Percentiles rank a stretch among this genome's conserved stretches.
phyloP scores from a whole-genome alignment of 2,329 filamentous ascomycete genomes.

The Hortaea sp. region DNA sequence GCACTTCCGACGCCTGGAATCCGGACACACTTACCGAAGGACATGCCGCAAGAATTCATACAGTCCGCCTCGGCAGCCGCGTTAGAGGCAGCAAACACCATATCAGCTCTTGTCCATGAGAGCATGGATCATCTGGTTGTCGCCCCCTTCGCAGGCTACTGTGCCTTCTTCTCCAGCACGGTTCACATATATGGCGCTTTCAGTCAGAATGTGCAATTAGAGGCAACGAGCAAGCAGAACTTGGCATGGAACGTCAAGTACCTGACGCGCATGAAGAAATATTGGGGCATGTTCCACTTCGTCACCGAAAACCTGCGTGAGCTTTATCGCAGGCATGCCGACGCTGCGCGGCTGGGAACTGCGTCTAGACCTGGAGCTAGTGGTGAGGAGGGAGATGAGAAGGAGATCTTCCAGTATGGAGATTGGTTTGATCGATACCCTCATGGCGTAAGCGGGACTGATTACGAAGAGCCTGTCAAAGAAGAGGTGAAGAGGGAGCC shows the following conservation, averaged over 20 bases:
- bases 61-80: constrained; percentile 65
- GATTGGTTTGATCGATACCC: constrained; percentile 97
- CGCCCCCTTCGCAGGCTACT: constrained; percentile 90
- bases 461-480: constrained; percentile 65
- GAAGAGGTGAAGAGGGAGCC: constrained; percentile 60
- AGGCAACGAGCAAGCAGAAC: constrained; percentile 71
- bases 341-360: constrained; percentile 60
- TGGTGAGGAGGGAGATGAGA: constrained; percentile 12
- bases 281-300: constrained; percentile 98
- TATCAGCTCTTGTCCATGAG: constrained; percentile 74
- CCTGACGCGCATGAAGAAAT: constrained; percentile 87
- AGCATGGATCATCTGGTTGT: constrained; percentile 70
- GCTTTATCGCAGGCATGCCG: constrained; percentile 74
- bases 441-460: constrained; percentile 73
- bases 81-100: constrained; percentile 73
- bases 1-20: constrained; percentile 60
- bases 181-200: constrained; percentile 93
- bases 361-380: constrained; percentile 20
- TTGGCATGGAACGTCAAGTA: constrained; percentile 82
- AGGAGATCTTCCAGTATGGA: constrained; percentile 77
- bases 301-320: constrained; percentile 89
- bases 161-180: constrained; percentile 83
- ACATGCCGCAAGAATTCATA: constrained; percentile 69
- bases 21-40: constrained; percentile 45
- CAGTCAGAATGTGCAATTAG: constrained; percentile 67